phyloP scores from a whole-genome alignment of 306 rosid species.

The Sicyos baderoa region DNA sequence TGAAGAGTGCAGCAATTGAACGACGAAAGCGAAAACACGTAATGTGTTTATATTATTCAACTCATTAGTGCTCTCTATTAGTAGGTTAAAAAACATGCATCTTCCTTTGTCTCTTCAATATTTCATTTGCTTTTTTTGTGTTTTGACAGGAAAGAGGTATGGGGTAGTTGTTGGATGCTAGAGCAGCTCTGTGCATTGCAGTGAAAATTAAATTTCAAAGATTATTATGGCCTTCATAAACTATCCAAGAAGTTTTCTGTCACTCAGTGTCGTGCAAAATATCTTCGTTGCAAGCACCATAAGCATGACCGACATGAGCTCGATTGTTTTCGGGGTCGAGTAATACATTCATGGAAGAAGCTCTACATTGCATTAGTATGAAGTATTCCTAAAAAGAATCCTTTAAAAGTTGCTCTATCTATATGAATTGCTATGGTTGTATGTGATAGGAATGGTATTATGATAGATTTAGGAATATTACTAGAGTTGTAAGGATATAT shows the following conservation, averaged over 20 bases:
- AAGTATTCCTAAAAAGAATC: neutral
- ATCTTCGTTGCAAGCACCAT: neutral
- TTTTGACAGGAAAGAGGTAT: slow-evolving; percentile 43
- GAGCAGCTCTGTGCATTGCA: neutral
- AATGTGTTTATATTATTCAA: neutral
- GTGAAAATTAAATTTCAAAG: slow-evolving; percentile 7
- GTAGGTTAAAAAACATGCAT: neutral
- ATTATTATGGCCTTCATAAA: neutral
- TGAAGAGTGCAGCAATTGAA: slow-evolving; percentile 63
- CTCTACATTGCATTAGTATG: neutral
- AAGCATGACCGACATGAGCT: neutral
- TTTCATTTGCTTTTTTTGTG: slow-evolving; percentile 19
- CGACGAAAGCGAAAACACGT: slow-evolving; percentile 78
- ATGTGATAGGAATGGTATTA: neutral
- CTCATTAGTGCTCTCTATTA: neutral
- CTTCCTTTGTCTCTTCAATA: neutral
- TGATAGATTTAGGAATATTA: neutral
- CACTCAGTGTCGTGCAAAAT: neutral
- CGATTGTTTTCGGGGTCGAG: neutral
- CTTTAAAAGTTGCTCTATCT: neutral
- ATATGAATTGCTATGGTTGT: neutral
- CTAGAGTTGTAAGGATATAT: neutral
- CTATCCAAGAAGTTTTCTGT: neutral
- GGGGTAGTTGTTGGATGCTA: slow-evolving; percentile 18
- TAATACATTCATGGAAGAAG: neutral